Percentiles rank a stretch among this genome's conserved stretches.
These are phyloP conservation scores for Sapria himalayana DNA, from an alignment of 345 rosid genomes.

Conservation along the genomic window DNA sequence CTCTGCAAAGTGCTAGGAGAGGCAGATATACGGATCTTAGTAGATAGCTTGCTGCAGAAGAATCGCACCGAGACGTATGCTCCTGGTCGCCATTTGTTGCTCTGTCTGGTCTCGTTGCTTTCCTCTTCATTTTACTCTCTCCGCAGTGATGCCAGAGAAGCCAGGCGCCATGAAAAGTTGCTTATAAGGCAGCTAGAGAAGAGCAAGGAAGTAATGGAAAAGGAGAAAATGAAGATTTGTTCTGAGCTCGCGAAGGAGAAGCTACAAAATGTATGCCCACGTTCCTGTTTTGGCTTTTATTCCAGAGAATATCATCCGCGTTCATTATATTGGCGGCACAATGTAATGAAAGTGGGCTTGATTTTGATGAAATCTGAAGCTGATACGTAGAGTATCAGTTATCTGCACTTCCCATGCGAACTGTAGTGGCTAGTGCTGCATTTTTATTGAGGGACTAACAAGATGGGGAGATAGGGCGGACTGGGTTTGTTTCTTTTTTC, in stretches of 20 bases:
- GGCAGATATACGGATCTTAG: conserved; percentile 35
- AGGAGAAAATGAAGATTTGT: conserved; percentile 56
- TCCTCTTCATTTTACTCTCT: background rate
- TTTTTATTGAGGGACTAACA: too few species aligned
- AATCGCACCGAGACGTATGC: conserved; percentile 36
- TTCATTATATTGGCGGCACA: too few species aligned
- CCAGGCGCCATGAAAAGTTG: conserved; percentile 36
- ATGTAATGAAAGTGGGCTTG: too few species aligned
- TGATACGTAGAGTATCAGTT: too few species aligned
- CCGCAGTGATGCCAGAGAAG: conserved; percentile 38
- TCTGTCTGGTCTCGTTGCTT: conserved; percentile 1
- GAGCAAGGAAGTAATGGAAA: conserved; percentile 43
- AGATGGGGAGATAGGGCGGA: too few species aligned
- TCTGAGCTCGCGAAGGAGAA: conserved; percentile 44
- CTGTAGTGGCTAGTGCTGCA: too few species aligned
- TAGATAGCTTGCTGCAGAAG: conserved; percentile 33
- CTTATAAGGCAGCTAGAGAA: conserved; percentile 51
- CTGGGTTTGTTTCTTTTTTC: too few species aligned
- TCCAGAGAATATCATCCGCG: background rate
- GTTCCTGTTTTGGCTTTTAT: background rate
- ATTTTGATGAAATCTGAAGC: too few species aligned
- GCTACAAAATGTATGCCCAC: conserved; percentile 28
- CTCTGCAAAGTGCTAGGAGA: conserved; percentile 37
- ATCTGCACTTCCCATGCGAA: too few species aligned
- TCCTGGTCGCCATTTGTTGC: conserved; percentile 1